Evolutionary conservation across 352 stramenopile genomes (phyloP), one percentile per base, ranked within the genome.

Genomic region (Globisporangium splendens): DNA sequence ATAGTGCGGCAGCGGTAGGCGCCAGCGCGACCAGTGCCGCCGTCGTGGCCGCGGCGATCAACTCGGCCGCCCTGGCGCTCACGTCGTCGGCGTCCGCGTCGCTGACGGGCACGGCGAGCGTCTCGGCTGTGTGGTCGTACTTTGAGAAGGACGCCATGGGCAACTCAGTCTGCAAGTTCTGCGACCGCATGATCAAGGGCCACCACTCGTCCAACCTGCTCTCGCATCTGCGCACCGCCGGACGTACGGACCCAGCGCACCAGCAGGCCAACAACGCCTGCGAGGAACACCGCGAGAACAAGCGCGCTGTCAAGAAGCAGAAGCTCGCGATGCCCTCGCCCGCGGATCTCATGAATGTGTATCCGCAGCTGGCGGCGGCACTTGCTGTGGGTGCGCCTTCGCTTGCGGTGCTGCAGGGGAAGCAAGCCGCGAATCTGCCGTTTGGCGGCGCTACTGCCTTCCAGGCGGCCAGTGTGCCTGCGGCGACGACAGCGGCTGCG

Each of bases 81-180:
- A 44, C 39, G 39, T 44, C 39, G 8, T 55, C 58, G 4, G 17
- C 58, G 21, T 22, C 57, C 12, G 21, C 48, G 24, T 59, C 53
- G 20, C 55, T 62, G 22, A 79, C 70, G 42, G 73, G 68, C 0
- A 75, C 83, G 0, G 71, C 77, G 54, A 90, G 79, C 60, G 72
- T 90, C 18, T 91, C 80, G 14, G 83, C 83, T 15, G 83, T 93
- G n/a, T 93, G 83, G 83, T 77, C 73, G 24, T 93, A 90, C 65
- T 93, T 93, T 57, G 75, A 88, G 42, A 91, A 91, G 66, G 79
- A 91, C 57, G 51, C 79, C 59, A 65, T 69, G 33, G 81, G 81
- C 61, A 91, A 93, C 69, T 89, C 83, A 18, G 61, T 91, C 44
- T 93, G 83, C 70, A 93, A 93, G 68, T 90, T 93, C 66, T 93